phyloP scores from a whole-genome alignment of 2,329 filamentous ascomycete genomes.

The Fusarium piperis region DNA sequence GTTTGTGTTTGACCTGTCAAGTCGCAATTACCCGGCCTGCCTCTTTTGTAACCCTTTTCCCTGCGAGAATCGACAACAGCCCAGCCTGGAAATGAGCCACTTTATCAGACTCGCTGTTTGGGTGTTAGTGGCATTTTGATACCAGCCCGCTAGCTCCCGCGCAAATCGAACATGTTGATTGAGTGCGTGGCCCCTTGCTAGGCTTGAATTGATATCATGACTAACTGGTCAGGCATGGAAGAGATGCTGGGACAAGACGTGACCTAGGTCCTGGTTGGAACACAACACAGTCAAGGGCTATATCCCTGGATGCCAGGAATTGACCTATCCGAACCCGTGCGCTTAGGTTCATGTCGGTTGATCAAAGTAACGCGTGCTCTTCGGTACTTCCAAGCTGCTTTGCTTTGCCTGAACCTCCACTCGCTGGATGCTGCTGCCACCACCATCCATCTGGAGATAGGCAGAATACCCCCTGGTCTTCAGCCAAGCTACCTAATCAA shows the following conservation, averaged over 20 bases:
- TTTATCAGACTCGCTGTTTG: neutral
- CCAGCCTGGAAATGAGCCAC: neutral
- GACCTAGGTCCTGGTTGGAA: neutral
- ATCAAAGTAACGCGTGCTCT: neutral
- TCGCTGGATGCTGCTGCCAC: neutral
- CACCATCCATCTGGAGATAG: neutral
- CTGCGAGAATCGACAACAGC: neutral
- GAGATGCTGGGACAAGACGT: neutral
- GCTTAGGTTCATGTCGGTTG: conserved; percentile 14
- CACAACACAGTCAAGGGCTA: neutral
- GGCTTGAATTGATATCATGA: conserved; percentile 3
- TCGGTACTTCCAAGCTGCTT: neutral
- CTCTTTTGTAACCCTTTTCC: conserved; percentile 8
- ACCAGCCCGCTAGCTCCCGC: neutral
- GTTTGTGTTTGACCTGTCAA: conserved; percentile 16
- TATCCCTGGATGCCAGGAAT: neutral
- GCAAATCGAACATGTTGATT: neutral
- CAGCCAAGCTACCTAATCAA: conserved; percentile 15
- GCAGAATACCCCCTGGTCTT: neutral
- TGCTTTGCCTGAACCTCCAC: conserved; percentile 13
- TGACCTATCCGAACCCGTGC: conserved; percentile 1
- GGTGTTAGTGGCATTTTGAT: neutral
- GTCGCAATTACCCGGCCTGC: conserved; percentile 14
- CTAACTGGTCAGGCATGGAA: neutral
- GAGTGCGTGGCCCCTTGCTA: neutral